Evolutionary conservation across 2,329 filamentous ascomycete species (phyloP).

Genomic region (Trichoderma sp.): DNA sequence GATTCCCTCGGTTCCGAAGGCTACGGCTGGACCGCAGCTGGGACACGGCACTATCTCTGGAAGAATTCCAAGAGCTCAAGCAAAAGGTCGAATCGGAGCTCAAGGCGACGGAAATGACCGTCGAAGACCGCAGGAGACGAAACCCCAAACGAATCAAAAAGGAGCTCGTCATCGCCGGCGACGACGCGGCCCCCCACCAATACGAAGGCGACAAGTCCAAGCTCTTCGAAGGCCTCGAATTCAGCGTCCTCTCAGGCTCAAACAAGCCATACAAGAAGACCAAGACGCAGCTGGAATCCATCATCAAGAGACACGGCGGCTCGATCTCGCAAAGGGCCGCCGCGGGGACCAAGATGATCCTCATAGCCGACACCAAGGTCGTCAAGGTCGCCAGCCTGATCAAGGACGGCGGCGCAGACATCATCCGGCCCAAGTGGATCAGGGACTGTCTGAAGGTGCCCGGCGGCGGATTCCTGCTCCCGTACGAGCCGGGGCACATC

Average conservation of each 20-base stretch:
- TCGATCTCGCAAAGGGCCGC: conserved; percentile 73
- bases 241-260: conserved; percentile 82
- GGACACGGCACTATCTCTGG: conserved; percentile 74
- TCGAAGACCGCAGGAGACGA: conserved; percentile 66
- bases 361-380: conserved; percentile 76
- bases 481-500: conserved; percentile 65
- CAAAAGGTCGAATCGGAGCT: conserved; percentile 68
- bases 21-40: conserved; percentile 83
- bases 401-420: conserved; percentile 68
- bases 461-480: conserved; percentile 63
- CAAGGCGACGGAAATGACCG: conserved; percentile 74
- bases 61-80: conserved; percentile 76
- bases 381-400: conserved; percentile 84
- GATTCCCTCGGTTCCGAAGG: conserved; percentile 87
- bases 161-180: conserved; percentile 72
- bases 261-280: conserved; percentile 68
- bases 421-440: conserved; percentile 81
- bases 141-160: conserved; percentile 65
- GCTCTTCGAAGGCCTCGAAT: conserved; percentile 74
- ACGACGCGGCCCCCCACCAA: conserved; percentile 48
- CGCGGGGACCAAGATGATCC: conserved; percentile 63
- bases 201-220: conserved; percentile 62
- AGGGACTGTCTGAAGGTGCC: conserved; percentile 72
- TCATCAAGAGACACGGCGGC: conserved; percentile 84
- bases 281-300: conserved; percentile 76